A percentile compares a stretch with the other conserved stretches of the same genome.
Conservation (phyloP, 345 rosid species). For the Populus deltoides region DNA sequence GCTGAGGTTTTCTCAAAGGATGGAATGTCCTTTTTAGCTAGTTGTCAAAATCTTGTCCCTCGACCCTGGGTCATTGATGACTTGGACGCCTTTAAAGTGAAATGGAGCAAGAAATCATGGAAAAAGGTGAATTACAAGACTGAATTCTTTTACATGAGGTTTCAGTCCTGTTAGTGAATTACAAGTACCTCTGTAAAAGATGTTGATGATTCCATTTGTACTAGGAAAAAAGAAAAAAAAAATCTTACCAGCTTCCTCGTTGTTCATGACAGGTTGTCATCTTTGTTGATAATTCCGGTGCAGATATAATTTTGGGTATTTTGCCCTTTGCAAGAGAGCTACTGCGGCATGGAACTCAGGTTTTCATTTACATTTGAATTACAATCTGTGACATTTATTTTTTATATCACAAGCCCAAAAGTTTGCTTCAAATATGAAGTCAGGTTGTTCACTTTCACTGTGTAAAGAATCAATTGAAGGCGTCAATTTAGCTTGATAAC, state of each 20-base stretch:
- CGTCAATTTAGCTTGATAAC: neutral
- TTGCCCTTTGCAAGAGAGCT: slow-evolving; percentile 93
- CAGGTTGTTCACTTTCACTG: neutral
- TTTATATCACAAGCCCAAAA: neutral
- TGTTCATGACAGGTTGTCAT: slow-evolving; percentile 66
- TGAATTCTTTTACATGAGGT: slow-evolving; percentile 3
- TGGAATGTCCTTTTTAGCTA: slow-evolving; percentile 95
- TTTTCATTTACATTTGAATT: slow-evolving; percentile 23
- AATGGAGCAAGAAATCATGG: slow-evolving; percentile 89
- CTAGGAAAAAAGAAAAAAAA: neutral
- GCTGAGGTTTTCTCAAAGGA: slow-evolving; percentile 96
- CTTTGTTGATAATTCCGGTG: slow-evolving; percentile 97
- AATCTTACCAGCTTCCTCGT: slow-evolving; percentile 20
- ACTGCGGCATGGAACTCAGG: slow-evolving; percentile 85
- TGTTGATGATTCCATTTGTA: neutral
- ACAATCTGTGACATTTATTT: neutral
- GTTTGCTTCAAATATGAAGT: neutral
- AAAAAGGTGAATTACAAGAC: slow-evolving; percentile 59
- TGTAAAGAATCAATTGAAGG: neutral
- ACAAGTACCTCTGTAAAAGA: neutral
- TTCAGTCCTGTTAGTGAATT: neutral
- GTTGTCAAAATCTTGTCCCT: slow-evolving; percentile 84
- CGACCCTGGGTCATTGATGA: slow-evolving; percentile 98
- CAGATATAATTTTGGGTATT: slow-evolving; percentile 92
- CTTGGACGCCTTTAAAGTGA: slow-evolving; percentile 66